Evolutionary conservation across 257 asterid genomes (phyloP), one percentile per base, ranked within the genome.

Genomic region (Cordia subcordata): DNA sequence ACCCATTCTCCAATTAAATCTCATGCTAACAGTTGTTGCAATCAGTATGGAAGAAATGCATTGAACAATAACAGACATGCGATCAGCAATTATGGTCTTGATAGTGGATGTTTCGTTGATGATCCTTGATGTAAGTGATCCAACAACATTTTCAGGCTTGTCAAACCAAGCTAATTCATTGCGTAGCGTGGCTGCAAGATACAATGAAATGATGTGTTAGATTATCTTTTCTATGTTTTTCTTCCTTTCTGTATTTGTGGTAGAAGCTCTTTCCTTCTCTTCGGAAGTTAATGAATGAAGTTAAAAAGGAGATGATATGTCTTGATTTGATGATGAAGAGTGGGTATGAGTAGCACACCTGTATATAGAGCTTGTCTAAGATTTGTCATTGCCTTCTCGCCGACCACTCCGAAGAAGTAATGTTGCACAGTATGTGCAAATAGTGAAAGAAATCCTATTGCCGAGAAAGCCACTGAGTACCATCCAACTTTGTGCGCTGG

Each of bases 91-190:
- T 56, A 83, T 83, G 61, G 84, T 80, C 84, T 81, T 88, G 68
- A 85, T 84, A 11, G 90, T 85, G 35, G 95, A 84, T 53, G 95
- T 85, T 58, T 85, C 89, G 51, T 74, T 82, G 65, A 72, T 77
- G 58, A 85, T 82, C 65, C 85, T 75, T 62, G 96, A 71, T 38
- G 96, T 88, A 27, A 82, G 69, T 22, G 88, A 74, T 37, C 92
- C 96, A 16, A 81, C 76, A 33, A 67, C 74, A 75, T 87, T 87
- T 69, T 81, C 85, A 4, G 87, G 85, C 77, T 72, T 75, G 76
- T 88, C 96, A 56, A 85, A 88, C 96, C 96, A 88, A 44, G 87
- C 80, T 57, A 88, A 58, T 66, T 83, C 96, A 59, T 88, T 85
- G 56, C 77, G 68, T 42, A 85, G 81, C 60, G 81, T 69, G 60